Evolutionary conservation across 2,329 filamentous ascomycete genomes (phyloP).

Genomic region (Pyricularia sp.): DNA sequence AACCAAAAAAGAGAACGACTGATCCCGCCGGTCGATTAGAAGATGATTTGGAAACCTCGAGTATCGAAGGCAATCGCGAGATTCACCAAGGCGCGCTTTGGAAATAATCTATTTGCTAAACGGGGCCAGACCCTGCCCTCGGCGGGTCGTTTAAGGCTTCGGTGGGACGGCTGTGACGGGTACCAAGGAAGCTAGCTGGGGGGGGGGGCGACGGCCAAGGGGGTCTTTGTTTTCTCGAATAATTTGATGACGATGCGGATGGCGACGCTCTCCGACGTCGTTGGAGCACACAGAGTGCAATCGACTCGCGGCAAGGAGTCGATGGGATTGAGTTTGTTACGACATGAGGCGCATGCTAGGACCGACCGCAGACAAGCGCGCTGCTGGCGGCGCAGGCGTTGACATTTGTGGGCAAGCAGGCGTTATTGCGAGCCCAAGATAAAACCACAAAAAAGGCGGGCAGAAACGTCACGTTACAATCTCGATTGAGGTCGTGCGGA

Average conservation of each 20-base stretch:
- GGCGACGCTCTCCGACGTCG: not conserved
- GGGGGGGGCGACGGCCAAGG: not conserved
- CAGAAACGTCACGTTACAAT: not conserved
- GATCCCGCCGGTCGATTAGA: not conserved
- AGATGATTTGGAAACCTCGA: not conserved
- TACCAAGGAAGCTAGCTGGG: not conserved
- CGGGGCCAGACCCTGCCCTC: not conserved
- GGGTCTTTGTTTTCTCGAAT: not conserved
- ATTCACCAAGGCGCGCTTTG: not conserved
- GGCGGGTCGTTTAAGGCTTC: not conserved
- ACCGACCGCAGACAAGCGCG: not conserved
- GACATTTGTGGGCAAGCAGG: not conserved
- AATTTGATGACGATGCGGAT: not conserved
- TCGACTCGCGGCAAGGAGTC: not conserved
- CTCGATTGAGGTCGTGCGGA: not conserved
- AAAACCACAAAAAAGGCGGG: not conserved
- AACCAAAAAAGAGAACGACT: not conserved
- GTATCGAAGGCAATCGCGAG: not conserved
- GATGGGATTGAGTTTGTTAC: not conserved
- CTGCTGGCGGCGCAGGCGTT: not conserved
- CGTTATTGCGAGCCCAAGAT: not conserved
- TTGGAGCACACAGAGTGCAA: not conserved
- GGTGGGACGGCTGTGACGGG: not conserved
- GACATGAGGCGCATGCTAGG: not conserved
- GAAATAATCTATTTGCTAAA: not conserved